Evolutionary conservation across 805 yeast species (phyloP), one percentile per base, ranked within the genome.

Genomic region (Starmerella vaccinii): DNA sequence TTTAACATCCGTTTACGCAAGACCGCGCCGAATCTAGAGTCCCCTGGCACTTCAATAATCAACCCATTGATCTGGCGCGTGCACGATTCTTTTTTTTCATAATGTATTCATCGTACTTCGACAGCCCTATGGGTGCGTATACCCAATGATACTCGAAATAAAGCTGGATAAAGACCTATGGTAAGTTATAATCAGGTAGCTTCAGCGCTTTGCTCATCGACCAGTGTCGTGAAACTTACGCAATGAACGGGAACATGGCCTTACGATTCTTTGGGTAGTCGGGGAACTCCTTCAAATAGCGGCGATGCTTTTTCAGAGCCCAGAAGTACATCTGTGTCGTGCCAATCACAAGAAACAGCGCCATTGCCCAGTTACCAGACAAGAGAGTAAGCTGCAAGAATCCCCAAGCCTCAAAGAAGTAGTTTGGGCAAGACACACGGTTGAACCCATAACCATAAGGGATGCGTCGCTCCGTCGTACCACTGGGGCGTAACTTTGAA

Each of bases 361-460:
- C 74, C 29, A 90, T 76, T 32, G 88, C 75, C 76, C 90, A 73
- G 69, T 88, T 87, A 55, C 87, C 82, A 59, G 78, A 81, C 63
- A 87, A 71, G 24, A 87, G 52, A 19, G 90, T 77, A 61, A 81
- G 79, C 24, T 75, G 67, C 1, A 82, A 63, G 95, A 96, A 92
- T 1, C 81, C 72, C 58, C 82, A 68, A 40, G 77, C 70, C 72
- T 92, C 98, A 65, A 88, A 90, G 59, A 87, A 82, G 67, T 92
- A 92, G 71, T 92, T 92, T 58, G 98, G 98, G 66, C 87, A 84
- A n/a, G 92, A 80, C 32, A 89, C 84, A 51, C 73, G 67, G 53
- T 77, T 74, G 64, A 92, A 92, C 9, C 90, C 84, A 59, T 85
- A 94, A 18, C 95, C 96, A 54, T 74, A 73, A 21, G 97, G 94